phyloP scores from a whole-genome alignment of 768 basidiomycete species.

The Candolleomyces eurysporus region DNA sequence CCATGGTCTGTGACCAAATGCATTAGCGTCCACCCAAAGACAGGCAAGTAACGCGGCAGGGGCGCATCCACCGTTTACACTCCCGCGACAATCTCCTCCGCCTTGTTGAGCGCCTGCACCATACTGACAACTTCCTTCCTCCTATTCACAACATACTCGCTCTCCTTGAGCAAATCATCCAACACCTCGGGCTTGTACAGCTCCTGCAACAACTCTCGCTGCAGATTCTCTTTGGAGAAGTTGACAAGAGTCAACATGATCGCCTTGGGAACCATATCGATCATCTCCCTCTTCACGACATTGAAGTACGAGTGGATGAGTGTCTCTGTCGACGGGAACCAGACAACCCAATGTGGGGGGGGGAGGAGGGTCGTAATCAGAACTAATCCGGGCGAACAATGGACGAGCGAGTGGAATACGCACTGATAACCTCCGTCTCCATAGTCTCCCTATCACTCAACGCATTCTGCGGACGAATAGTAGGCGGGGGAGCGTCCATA shows the following conservation, averaged over 20 bases:
- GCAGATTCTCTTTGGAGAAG: slow-evolving; percentile 91
- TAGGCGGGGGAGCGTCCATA: slow-evolving; percentile 73
- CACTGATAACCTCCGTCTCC: slow-evolving; percentile 99
- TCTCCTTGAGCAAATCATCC: slow-evolving; percentile 93
- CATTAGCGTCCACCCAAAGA: not conserved
- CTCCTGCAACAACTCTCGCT: slow-evolving; percentile 91
- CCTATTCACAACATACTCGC: slow-evolving; percentile 82
- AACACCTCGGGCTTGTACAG: slow-evolving; percentile 96
- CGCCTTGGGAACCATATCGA: slow-evolving; percentile 98
- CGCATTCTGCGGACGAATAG: slow-evolving; percentile 88
- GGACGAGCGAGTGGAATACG: slow-evolving; percentile 29
- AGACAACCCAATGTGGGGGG: not conserved
- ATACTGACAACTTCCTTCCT: slow-evolving; percentile 93
- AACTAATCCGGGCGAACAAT: too few species aligned
- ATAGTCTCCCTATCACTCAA: slow-evolving; percentile 93
- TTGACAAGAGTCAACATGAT: slow-evolving; percentile 89
- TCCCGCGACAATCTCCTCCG: slow-evolving; percentile 67
- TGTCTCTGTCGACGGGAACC: slow-evolving; percentile 55
- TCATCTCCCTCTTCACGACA: slow-evolving; percentile 98
- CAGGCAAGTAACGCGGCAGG: not conserved
- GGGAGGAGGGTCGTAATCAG: not conserved
- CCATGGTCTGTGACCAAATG: not conserved
- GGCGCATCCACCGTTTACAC: slow-evolving; percentile 19
- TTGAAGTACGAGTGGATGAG: slow-evolving; percentile 97
- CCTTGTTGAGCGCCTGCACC: slow-evolving; percentile 93